Base-by-base conservation (phyloP, 2,329 filamentous ascomycete genomes). In the Fusarium sp. region DNA sequence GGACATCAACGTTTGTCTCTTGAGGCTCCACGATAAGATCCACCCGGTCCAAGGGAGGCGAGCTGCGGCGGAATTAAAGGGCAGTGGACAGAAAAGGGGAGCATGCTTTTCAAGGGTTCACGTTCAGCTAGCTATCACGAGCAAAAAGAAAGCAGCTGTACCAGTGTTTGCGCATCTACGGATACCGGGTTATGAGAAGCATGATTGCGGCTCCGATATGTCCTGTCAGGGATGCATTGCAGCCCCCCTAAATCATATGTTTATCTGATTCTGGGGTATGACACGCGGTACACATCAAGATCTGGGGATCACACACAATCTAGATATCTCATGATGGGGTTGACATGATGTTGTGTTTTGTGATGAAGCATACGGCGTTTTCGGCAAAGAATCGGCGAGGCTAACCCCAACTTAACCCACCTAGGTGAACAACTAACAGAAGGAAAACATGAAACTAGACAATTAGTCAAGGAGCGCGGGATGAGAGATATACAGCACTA, bases 41-140 rank as follows among this genome's bases (percentile, higher is more conserved):
- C 72, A 74, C 72, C 61, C 72, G 72, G 72, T 70, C 72, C 62
- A 74, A 75, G 31, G 72, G 71, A 72, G 67, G 53, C 46, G 24
- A 55, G 46, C 31, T 46, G 10, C 26, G 26, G 26, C 26, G 26
- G 26, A 28, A 28, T 28, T 19, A 45, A 51, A 67, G 60, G 59
- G 57, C 62, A 59, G 72, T 63, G 61, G 50, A 52, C 46, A 19
- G 28, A 39, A 56, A 51, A 39, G 42, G 31, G 50, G 56, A 39
- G n/a, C 21, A 28, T 58, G 45, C 33, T 52, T 24, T 49, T 31
- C n/a, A 47, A 61, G 46, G 46, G 39, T 49, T 62, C 46, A 44
- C 38, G n/a, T 49, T 57, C 43, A 38, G 34, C 65, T 50, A 36
- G 19, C 19, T 19, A 19, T 52, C 26, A 38, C 21, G 21, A 69